A percentile compares a stretch with the other conserved stretches of the same genome.
Conservation (phyloP, 768 basidiomycete species). For the Sarcomyxa edulis region DNA sequence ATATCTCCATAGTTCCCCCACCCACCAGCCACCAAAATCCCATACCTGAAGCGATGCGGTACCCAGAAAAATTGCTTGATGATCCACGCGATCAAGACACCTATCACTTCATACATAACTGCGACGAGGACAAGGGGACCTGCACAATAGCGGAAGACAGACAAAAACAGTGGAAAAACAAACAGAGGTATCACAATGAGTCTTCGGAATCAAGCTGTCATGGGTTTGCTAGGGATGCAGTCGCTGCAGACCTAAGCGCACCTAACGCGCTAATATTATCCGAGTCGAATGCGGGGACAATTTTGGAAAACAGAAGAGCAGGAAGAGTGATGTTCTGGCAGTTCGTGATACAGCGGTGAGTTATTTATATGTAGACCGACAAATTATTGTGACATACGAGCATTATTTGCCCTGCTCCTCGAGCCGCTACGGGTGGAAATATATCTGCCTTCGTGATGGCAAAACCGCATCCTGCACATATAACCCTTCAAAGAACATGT, state of each 20-base stretch:
- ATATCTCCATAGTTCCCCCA: conserved; percentile 71
- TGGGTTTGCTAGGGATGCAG: neutral
- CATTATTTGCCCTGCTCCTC: conserved; percentile 54
- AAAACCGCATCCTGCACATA: conserved; percentile 53
- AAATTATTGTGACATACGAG: conserved; percentile 29
- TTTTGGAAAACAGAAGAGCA: conserved; percentile 65
- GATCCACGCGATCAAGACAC: conserved; percentile 48
- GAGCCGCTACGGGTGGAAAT: conserved; percentile 52
- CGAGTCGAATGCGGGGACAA: conserved; percentile 58
- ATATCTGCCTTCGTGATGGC: conserved; percentile 54
- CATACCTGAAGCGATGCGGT: conserved; percentile 70
- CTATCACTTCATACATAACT: conserved; percentile 51
- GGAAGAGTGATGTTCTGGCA: conserved; percentile 53
- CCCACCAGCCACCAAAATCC: conserved; percentile 62
- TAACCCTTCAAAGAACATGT: conserved; percentile 31
- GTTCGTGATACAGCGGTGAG: neutral
- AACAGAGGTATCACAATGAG: neutral
- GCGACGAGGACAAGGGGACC: conserved; percentile 64
- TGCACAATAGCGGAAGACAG: conserved; percentile 14
- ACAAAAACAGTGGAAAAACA: neutral
- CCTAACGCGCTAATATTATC: conserved; percentile 54
- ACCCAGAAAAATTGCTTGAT: conserved; percentile 68
- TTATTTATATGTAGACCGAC: no score
- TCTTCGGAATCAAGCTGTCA: neutral
- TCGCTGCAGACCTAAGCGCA: conserved; percentile 14